Base-by-base conservation (phyloP, 331 rosid genomes). In the Quercus phellos region DNA sequence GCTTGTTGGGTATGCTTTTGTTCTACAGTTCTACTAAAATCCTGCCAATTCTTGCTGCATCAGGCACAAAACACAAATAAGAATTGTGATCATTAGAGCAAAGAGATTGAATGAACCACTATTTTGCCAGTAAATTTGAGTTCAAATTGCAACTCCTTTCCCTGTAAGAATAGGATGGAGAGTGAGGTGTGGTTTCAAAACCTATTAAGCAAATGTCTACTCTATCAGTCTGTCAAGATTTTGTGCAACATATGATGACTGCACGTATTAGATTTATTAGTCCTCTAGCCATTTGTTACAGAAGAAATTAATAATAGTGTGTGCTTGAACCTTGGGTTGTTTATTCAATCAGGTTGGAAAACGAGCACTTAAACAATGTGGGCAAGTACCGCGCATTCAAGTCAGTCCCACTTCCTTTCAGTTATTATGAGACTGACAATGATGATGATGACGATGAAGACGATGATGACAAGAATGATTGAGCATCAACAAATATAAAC, bases 331-430 rank as follows among this genome's bases (percentile, higher is more conserved):
- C 54, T 19, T 34, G 50, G 19, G 4, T 46, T n/a, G 56, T 53
- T n/a, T 64, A 4, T 67, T 83, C 2, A 56, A 80, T 34, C 83
- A 86, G 91, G 87, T 76, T 89, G 89, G 97, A 91, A 86, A 91
- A 91, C 32, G 94, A 89, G 80, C 85, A 88, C 82, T 76, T 89
- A 80, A 89, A 91, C 88, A 89, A 91, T 51, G 94, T 89, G 18
- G 94, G 92, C 24, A 83, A 86, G 54, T 89, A 88, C 68, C 85
- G 91, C 3, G 89, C 94, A 12, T 88, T 91, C 84, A 88, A 85
- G 74, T 88, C 91, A 0, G 87, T 90, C 1, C 94, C 97, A 14
- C 89, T 85, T 86, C 94, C 91, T 69, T 91, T 91, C 69, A 72
- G 78, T 81, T 91, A 82, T 76, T 5, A 61, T 50, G 70, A 72